Percentiles rank a stretch among this genome's conserved stretches.
These are phyloP conservation scores for Xylaria flabelliformis DNA, from an alignment of 495 filamentous ascomycete species.

Conservation along the genomic window DNA sequence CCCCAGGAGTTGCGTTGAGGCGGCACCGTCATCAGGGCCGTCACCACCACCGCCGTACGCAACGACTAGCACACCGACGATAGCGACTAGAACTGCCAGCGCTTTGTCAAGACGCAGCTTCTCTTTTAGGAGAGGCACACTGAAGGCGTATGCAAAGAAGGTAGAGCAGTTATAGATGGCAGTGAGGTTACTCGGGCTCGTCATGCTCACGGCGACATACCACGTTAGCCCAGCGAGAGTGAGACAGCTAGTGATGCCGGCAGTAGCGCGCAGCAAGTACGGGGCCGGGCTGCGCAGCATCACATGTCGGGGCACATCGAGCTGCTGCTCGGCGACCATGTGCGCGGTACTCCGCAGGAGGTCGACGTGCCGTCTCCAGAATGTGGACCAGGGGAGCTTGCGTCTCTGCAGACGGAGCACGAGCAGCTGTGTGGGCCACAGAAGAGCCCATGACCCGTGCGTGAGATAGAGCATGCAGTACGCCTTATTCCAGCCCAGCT, in stretches of 20 bases:
- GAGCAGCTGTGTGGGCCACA: conserved; percentile 85
- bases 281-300: conserved; percentile 57
- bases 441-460: conserved; percentile 87
- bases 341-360: conserved; percentile 78
- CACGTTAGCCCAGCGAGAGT: conserved; percentile 92
- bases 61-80: conserved; percentile 86
- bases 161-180: conserved; percentile 99
- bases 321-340: conserved; percentile 78
- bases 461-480: conserved; percentile 99
- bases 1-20: conserved; percentile 68
- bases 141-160: conserved; percentile 97
- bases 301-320: conserved; percentile 56
- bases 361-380: conserved; percentile 83
- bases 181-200: conserved; percentile 88
- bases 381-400: conserved; percentile 74
- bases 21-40: conserved; percentile 52
- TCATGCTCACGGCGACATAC: conserved; percentile 94
- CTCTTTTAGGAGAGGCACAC: conserved; percentile 86
- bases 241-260: conserved; percentile 81
- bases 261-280: conserved; percentile 80
- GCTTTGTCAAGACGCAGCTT: conserved; percentile 80
- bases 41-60: conserved; percentile 76
- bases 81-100: conserved; percentile 81
- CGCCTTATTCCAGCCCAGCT: conserved; percentile 90
- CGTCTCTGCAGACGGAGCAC: conserved; percentile 72